A percentile compares a stretch with the other conserved stretches of the same genome.
Evolutionary conservation across 176 grass and related monocot species (phyloP).

Genomic region (Aegilops sharonensis): DNA sequence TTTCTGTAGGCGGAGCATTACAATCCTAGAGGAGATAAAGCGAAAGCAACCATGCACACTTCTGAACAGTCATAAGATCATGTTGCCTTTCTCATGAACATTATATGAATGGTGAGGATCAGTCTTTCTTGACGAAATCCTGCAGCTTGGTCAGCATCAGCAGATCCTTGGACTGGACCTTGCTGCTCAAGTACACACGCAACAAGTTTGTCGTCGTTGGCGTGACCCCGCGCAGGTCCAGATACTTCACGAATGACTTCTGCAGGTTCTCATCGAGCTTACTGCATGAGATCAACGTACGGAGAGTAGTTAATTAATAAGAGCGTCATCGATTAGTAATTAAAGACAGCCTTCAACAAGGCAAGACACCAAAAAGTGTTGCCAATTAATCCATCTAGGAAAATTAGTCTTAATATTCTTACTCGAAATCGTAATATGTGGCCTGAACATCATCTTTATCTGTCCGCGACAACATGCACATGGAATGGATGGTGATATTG

Average conservation of each 20-base stretch:
- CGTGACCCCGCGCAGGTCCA: conserved; percentile 74
- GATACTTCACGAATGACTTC: conserved; percentile 77
- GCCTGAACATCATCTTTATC: no score
- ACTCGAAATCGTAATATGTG: no score
- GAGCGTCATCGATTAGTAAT: not conserved
- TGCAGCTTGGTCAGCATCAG: conserved; percentile 75
- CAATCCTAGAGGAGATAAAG: no score
- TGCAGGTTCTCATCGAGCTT: conserved; percentile 86
- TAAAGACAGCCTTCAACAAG: not conserved
- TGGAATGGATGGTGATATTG: no score
- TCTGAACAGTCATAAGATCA: not conserved
- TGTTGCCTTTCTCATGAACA: not conserved
- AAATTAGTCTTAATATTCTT: no score
- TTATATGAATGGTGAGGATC: not conserved
- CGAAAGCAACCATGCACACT: not conserved
- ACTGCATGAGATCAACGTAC: conserved; percentile 28
- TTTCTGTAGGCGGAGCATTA: no score
- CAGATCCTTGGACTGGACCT: no score
- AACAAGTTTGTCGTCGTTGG: conserved; percentile 73
- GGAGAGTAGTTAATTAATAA: not conserved
- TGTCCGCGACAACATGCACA: no score
- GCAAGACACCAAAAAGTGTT: not conserved
- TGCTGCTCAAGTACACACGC: conserved; percentile 72
- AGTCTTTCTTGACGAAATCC: conserved; percentile 47
- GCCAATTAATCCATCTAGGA: no score